Conservation (phyloP, 306 rosid species). For the cucumber (Cucumis sativus) region Cucumber_9930_V3 NC_026658.2:2142501-2143000, state of each 20-base stretch:
- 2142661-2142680: neutral
- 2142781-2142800: neutral
- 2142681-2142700: neutral
- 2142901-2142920: neutral
- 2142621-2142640: neutral
- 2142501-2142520: neutral
- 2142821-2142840: neutral
- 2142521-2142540: neutral
- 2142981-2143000: neutral
- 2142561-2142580: neutral
- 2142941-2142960: neutral
- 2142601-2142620: slow-evolving; percentile 3
- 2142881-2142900: neutral
- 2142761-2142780: neutral
- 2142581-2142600: neutral
- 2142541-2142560: neutral
- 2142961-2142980: neutral
- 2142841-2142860: neutral
- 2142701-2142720: neutral
- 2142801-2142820: neutral
- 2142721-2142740: neutral
- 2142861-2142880: neutral
- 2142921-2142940: neutral
- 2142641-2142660: neutral
- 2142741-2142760: neutral